Percentiles rank a stretch among this genome's conserved stretches.
Conservation (phyloP, 768 basidiomycete genomes). For the Hydnum rufescens region DNA sequence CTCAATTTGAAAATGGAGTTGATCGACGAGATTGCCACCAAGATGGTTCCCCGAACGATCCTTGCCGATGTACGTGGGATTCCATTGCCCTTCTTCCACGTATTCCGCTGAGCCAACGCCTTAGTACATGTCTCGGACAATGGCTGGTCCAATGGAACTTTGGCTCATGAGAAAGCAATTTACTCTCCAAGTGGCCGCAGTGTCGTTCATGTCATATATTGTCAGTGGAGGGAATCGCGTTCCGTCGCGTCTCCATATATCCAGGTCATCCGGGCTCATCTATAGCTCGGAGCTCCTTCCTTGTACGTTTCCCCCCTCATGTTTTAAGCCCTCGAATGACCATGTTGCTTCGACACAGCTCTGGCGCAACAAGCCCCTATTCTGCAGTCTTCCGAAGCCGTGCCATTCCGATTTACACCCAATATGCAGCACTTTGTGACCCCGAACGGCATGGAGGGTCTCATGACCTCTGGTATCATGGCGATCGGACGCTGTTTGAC, state of each 20-base stretch:
- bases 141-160: conserved; percentile 64
- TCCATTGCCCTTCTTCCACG: neutral
- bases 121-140: conserved; percentile 81
- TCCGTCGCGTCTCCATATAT: conserved; percentile 73
- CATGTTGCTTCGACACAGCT: neutral
- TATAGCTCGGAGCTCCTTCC: conserved; percentile 88
- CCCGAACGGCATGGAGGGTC: conserved; percentile 72
- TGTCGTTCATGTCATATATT: conserved; percentile 81
- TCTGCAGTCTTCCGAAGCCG: conserved; percentile 38
- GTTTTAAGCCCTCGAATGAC: neutral
- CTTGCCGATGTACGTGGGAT: conserved; percentile 45
- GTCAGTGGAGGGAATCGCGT: conserved; percentile 67
- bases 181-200: conserved; percentile 68
- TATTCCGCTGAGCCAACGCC: neutral
- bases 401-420: conserved; percentile 94
- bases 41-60: conserved; percentile 80
- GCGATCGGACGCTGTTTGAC: conserved; percentile 81
- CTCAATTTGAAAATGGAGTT: conserved; percentile 61
- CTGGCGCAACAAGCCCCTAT: conserved; percentile 8
- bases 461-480: conserved; percentile 71
- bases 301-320: conserved; percentile 24
- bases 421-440: conserved; percentile 91
- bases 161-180: conserved; percentile 99
- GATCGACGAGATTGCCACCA: conserved; percentile 67
- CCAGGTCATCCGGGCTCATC: conserved; percentile 73